These are phyloP conservation scores for Sordaria brevicollis DNA, from an alignment of 495 filamentous ascomycete species.

Conservation along the genomic window DNA sequence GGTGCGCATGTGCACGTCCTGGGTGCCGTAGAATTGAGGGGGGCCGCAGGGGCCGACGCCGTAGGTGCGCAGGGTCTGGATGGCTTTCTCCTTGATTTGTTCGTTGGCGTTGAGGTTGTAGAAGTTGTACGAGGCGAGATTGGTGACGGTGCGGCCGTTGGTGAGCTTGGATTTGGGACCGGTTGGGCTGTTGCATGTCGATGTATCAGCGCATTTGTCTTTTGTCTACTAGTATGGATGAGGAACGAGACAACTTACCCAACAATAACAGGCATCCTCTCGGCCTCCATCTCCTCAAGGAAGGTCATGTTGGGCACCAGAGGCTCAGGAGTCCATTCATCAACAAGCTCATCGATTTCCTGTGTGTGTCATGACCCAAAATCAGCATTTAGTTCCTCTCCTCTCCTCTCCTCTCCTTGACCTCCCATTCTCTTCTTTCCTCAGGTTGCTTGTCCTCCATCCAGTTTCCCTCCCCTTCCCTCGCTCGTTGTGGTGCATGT, in stretches of 20 bases:
- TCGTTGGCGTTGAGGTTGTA: slow-evolving; percentile 95
- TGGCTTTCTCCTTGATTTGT: slow-evolving; percentile 83
- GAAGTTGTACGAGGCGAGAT: slow-evolving; percentile 89
- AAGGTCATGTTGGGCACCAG: slow-evolving; percentile 61
- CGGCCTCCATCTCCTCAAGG: slow-evolving; percentile 71
- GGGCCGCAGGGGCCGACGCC: slow-evolving; percentile 95
- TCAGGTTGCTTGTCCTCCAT: too few relatives aligned
- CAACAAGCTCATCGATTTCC: slow-evolving; percentile 95
- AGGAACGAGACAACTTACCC: slow-evolving; percentile 45
- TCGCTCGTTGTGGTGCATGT: not conserved
- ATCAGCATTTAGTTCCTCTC: not conserved
- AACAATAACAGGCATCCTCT: slow-evolving; percentile 76
- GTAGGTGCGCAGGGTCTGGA: slow-evolving; percentile 86
- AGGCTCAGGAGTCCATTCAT: slow-evolving; percentile 94
- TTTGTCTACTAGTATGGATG: not conserved
- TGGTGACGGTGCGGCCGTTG: slow-evolving; percentile 81
- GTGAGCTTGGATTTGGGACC: slow-evolving; percentile 82
- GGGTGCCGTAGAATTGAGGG: slow-evolving; percentile 94
- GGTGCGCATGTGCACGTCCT: slow-evolving; percentile 96
- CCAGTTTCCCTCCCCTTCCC: not conserved
- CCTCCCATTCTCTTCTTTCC: too few relatives aligned
- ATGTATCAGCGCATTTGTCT: not conserved
- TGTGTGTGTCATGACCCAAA: slow-evolving; percentile 20
- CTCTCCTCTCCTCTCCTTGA: not conserved
- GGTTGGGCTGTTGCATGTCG: slow-evolving; percentile 50